Evolutionary conservation across 352 stramenopile species (phyloP).

Genomic region (Aphanomyces astaci): DNA sequence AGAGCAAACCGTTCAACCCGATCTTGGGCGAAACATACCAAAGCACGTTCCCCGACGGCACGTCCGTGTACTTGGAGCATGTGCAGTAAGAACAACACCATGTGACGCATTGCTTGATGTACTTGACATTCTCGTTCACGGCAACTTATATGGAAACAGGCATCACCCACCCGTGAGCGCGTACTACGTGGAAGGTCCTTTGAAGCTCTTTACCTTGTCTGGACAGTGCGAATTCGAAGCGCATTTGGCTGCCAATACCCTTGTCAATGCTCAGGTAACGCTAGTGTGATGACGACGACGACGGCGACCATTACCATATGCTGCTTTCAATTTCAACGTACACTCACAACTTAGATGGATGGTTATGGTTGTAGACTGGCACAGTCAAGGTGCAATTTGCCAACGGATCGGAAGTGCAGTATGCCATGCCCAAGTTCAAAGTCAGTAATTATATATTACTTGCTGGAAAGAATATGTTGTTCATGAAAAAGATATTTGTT

Average conservation of each 20-base stretch:
- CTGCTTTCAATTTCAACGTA: no score
- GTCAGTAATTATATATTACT: constrained; percentile 15
- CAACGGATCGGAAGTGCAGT: constrained; percentile 45
- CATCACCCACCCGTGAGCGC: constrained; percentile 64
- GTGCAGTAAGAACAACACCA: constrained; percentile 23
- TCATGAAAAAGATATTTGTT: not conserved
- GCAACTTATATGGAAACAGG: no score
- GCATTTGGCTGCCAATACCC: constrained; percentile 51
- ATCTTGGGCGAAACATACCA: constrained; percentile 25
- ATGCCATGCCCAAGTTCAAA: constrained; percentile 71
- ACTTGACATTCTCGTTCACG: not conserved
- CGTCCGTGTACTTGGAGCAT: constrained; percentile 62
- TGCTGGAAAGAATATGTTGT: no score
- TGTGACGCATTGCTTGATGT: not conserved
- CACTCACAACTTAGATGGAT: no score
- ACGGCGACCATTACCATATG: no score
- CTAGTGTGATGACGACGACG: no score
- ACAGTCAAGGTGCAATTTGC: constrained; percentile 39
- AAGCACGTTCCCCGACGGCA: constrained; percentile 35
- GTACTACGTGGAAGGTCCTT: constrained; percentile 43
- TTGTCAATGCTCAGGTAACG: constrained; percentile 63
- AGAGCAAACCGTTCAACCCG: constrained; percentile 24
- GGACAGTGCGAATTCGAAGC: constrained; percentile 69
- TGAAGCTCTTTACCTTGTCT: constrained; percentile 43
- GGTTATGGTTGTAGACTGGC: constrained; percentile 28